Evolutionary conservation across 306 rosid genomes (phyloP), one percentile per base, ranked within the genome.

Genomic region (cucumber (Cucumis sativus)): DNA sequence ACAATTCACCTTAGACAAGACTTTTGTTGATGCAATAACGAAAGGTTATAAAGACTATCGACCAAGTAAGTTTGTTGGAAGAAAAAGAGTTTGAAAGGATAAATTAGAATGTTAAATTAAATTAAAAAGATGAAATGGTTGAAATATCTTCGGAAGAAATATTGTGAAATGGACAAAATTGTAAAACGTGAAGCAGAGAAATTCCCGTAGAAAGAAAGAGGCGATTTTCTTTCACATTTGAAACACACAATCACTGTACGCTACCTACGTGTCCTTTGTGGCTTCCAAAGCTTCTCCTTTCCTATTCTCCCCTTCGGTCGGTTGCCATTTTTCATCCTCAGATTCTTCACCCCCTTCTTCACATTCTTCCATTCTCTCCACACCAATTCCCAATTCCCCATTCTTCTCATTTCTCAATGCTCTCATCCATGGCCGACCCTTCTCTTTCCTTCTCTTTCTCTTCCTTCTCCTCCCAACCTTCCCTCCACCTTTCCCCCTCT

Each of bases 381-480:
- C 57, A 17, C 57, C 57, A 52, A 52, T 52, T 52, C 20, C 57
- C 57, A 52, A 23, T 52, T 52, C 3, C 18, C 6, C 20, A 15
- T 15, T 52, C 57, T 33, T 4, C 37, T n/a, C 5, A 16, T 20
- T 33, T 4, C 37, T n/a, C 5, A 16, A 69, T 64, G 23, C 47
- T 64, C 72, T 9, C 28, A 8, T 1, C 80, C 43, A 90, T 92
- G 98, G 95, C 93, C 57, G 97, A 90, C 74, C 64, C 90, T 8
- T 80, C 91, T 28, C 79, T 88, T 55, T 55, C 60, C 40, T 79
- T 90, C 1, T 85, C 82, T 81, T 83, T 86, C 86, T 86, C 91
- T 1, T 62, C 83, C 56, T 77, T 88, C 87, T 76, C 84, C 61
- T 81, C 84, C 74, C 86, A 55, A 3, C 37, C 37, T 78, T 77